Base-by-base conservation (phyloP, 2,329 filamentous ascomycete genomes). In the Apiospora rasikravindrae region DNA sequence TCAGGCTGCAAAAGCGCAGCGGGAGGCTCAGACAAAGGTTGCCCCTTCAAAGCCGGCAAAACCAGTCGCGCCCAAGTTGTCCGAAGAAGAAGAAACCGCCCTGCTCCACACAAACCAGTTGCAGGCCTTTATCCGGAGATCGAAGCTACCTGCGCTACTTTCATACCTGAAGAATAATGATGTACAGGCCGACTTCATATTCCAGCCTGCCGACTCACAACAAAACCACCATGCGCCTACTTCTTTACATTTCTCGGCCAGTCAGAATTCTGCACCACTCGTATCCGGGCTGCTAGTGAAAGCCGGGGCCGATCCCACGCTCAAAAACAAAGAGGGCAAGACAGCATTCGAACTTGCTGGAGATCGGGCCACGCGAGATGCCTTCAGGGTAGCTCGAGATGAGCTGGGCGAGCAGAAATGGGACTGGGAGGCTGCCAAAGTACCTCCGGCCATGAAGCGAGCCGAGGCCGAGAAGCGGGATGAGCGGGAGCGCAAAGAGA, bases 101-200 rank as follows among this genome's bases (percentile, higher is more conserved):
- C 83, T 92, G 3, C 86, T 98, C 4, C 96, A 99, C 80, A 98
- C 96, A 0, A 90, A 92, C 1, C 96, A 99, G 79, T 86, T 99
- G 0, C 94, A 96, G 78, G 93, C 94, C 0, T 88, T 98, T 37
- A 93, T 98, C 73, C 92, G 94, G 66, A 92, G 96, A 57, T 97
- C 94, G 1, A 98, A 98, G 81, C 90, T 96, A 0, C 96, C 96
- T 0, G 94, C 93, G 0, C 84, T 99, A 1, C 86, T 98, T 22
- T 91, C 93, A 0, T 99, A 98, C 80, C 85, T 99, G 7, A 89
- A 91, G 74, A 92, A 88, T 73, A 97, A 98, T 82, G 84, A 86
- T 2, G 85, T 98, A 13, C 84, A 89, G 1, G 80, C 93, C 0
- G 88, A 92, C 72, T 98, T 97, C 79, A 86, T 84, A 33, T 98